phyloP scores from a whole-genome alignment of 2,329 filamentous ascomycete species.

The Epichloe gansuensis region DNA sequence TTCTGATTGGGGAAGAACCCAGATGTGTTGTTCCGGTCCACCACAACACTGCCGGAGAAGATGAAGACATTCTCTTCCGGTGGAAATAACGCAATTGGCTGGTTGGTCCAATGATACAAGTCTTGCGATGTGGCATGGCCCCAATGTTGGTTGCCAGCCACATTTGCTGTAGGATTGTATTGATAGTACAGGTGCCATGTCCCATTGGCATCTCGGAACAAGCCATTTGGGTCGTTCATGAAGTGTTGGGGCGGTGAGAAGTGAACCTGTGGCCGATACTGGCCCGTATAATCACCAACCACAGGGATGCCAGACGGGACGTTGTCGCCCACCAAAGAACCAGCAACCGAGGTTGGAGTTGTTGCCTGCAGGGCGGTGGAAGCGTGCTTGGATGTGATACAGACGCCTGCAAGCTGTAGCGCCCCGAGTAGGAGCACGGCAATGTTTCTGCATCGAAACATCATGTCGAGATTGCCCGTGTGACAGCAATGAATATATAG shows the following conservation, averaged over 20 bases:
- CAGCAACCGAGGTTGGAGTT: neutral
- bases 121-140: slow-evolving; percentile 51
- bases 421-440: neutral
- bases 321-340: neutral
- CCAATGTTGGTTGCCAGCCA: slow-evolving; percentile 51
- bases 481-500: neutral
- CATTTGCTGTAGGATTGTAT: slow-evolving; percentile 28
- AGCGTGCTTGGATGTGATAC: neutral
- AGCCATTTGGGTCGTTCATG: slow-evolving; percentile 7
- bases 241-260: slow-evolving; percentile 4
- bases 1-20: slow-evolving; percentile 48
- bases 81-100: slow-evolving; percentile 47
- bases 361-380: neutral
- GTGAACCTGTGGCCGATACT: slow-evolving; percentile 11
- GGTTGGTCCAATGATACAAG: slow-evolving; percentile 51
- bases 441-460: neutral
- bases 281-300: slow-evolving; percentile 8
- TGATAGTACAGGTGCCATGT: slow-evolving; percentile 55
- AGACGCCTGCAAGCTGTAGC: slow-evolving; percentile 1
- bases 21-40: slow-evolving; percentile 51
- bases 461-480: neutral
- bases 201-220: slow-evolving; percentile 40
- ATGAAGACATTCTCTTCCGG: slow-evolving; percentile 30
- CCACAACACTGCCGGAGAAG: slow-evolving; percentile 42
- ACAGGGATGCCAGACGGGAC: slow-evolving; percentile 14